Base-by-base conservation (phyloP, 2,329 filamentous ascomycete genomes). In the Ilyonectria mors-panacis region DNA sequence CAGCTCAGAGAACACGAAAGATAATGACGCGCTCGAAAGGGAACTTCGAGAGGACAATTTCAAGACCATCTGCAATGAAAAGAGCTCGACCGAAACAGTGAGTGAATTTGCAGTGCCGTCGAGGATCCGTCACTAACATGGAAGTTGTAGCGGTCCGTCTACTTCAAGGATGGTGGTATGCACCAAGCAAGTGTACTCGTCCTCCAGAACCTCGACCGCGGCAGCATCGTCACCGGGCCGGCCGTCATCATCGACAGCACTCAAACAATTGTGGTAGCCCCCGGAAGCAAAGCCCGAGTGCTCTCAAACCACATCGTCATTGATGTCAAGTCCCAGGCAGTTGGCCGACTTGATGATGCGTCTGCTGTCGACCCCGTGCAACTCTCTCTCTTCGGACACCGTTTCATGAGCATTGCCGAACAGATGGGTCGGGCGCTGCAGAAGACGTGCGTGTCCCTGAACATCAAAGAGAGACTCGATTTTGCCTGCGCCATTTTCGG, bases 341-440 rank as follows among this genome's bases (percentile, higher is more conserved):
- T 23, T n/a, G 51, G 8, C 3, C n/a, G 35, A 9, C 17, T 21
- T 0, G 19, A 30, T 59, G 59, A 19, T 33, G 57, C 2, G 60
- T 69, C 13, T 69, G 62, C 73, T 1, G 88, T 93, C 1, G 91
- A 94, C 75, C 92, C 92, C 0, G 91, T 94, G 68, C 86, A 93
- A 78, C 84, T 94, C 0, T 90, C 87, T 70, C 91, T 94, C 63
- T 94, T 94, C 75, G 90, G 89, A 0, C 91, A 94, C 78, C 86
- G 92, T 8, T 94, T 94, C 80, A 94, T 94, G 92, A 90, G 90
- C 2, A 93, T 94, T 68, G 92, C 92, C 1, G 92, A 94, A 78
- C 92, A 94, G 75, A 94, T 94, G 92, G 92, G 92, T 0, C 85
- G 91, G 55, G 90, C 91, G 6, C 78, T 94, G 42, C 91, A 94